These are phyloP conservation scores for Raphanus sativus DNA, from an alignment of 345 rosid species.

Conservation along the genomic window DNA sequence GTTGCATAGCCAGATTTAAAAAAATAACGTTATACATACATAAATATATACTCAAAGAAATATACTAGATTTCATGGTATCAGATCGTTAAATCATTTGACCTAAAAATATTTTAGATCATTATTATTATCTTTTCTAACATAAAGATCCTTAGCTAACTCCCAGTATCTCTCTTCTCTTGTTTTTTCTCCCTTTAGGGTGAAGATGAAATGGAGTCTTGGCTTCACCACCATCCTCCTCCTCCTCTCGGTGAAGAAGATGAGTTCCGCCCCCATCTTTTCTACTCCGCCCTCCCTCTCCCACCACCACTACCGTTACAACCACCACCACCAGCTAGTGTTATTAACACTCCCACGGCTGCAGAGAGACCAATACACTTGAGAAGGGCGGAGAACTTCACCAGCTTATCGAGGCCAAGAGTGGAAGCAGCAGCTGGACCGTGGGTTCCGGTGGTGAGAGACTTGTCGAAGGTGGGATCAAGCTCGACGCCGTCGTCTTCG, in stretches of 20 bases:
- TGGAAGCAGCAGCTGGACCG: background rate
- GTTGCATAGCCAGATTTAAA: too few relatives aligned
- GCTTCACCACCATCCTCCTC: slow-evolving; percentile 57
- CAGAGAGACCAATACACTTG: background rate
- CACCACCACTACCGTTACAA: background rate
- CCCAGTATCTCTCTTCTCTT: too few relatives aligned
- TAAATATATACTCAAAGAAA: too few relatives aligned
- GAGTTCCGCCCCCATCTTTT: slow-evolving; percentile 32
- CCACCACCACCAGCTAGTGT: background rate
- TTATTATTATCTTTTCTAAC: too few relatives aligned
- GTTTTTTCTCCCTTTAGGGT: slow-evolving; percentile 35
- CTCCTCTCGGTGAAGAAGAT: background rate
- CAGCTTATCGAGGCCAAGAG: slow-evolving; percentile 19
- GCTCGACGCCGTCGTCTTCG: background rate
- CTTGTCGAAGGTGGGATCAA: slow-evolving; percentile 11
- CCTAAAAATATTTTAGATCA: too few relatives aligned
- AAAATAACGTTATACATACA: too few relatives aligned
- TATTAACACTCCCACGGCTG: background rate
- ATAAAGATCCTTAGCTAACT: too few relatives aligned
- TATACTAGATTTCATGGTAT: too few relatives aligned
- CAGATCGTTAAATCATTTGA: too few relatives aligned
- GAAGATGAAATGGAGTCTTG: slow-evolving; percentile 79
- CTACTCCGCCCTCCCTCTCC: slow-evolving; percentile 17
- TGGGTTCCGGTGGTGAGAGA: background rate
- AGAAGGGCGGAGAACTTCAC: slow-evolving; percentile 15